Base-by-base conservation (phyloP, 2,329 filamentous ascomycete genomes). In the Exophiala oligosperma region DNA sequence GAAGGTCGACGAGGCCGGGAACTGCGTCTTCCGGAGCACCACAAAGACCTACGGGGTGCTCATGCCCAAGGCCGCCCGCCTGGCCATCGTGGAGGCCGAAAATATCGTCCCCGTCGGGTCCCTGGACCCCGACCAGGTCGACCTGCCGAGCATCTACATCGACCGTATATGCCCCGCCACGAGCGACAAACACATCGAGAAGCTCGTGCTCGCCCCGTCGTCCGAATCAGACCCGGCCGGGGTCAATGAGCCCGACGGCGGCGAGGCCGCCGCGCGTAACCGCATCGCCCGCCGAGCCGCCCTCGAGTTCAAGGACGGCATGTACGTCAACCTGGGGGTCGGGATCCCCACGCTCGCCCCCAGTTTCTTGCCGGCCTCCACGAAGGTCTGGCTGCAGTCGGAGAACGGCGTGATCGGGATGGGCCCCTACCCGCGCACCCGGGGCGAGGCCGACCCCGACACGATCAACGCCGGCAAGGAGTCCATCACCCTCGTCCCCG, bases 391-490 rank as follows among this genome's bases (percentile, higher is more conserved):
- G 84, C 81, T 95, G 38, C 91, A 95, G 72, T 91, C 88, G 0
- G 91, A 95, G 76, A 95, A 95, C 72, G 91, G 91, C 7, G 88
- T 95, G 58, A 74, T 95, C 1, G 91, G 91, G 43, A 91, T 95
- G 74, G 90, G 91, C 0, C 83, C 89, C 1, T 93, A 94, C 72
- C 90, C 91, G 0, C 84, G 84, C 1, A 85, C 84, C 0, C 81
- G 84, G 61, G 85, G 85, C 1, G 79, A 89, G 59, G 83, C 91
- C 44, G 91, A 94, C 70, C 77, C 88, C 5, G 90, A 93, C 67
- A 84, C 92, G 60, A 88, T 94, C 76, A 95, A 94, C 67, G 91
- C 91, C 0, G 91, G 91, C 57, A 95, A 95, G 71, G 90, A 95
- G 72, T 94, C 90, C 1, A 89, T 93, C 0, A 94, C 90, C 0